phyloP scores from a whole-genome alignment of 176 grass and related monocot species.

The Thalia dealbata region DNA sequence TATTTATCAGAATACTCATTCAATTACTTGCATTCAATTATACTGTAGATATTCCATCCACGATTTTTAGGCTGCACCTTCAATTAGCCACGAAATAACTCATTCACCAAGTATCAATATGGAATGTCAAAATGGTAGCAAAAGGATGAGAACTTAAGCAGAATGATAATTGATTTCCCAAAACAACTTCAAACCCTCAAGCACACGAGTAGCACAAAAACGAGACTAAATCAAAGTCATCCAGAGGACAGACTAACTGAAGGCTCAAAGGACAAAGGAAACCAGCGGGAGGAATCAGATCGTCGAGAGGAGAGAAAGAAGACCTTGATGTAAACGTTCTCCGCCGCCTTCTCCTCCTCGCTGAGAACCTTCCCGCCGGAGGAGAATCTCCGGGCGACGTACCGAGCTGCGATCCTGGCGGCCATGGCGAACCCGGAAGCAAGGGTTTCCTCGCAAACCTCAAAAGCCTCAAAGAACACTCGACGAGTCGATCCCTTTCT shows the following conservation, averaged over 20 bases:
- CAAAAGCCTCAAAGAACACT: background rate
- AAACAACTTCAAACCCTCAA: background rate
- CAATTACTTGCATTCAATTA: background rate
- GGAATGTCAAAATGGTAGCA: background rate
- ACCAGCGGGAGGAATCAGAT: background rate
- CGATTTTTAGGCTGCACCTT: background rate
- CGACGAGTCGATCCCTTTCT: too few species aligned
- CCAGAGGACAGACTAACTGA: background rate
- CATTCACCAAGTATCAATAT: background rate
- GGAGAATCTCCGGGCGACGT: conserved; percentile 6
- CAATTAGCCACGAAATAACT: background rate
- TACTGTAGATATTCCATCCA: background rate
- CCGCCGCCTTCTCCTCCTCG: conserved; percentile 29
- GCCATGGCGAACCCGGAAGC: conserved; percentile 13
- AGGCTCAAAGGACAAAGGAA: background rate
- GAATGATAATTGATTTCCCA: background rate
- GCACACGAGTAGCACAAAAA: background rate
- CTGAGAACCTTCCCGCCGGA: conserved; percentile 20
- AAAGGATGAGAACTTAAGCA: background rate
- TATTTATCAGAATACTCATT: background rate
- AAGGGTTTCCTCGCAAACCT: background rate
- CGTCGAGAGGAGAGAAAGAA: background rate
- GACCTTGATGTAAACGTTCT: conserved; percentile 31
- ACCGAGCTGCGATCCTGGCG: conserved; percentile 15
- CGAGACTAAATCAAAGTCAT: background rate